A percentile compares a stretch with the other conserved stretches of the same genome.
Conservation (phyloP, 176 grass and related monocot genomes). For the Raddia guianensis region DNA sequence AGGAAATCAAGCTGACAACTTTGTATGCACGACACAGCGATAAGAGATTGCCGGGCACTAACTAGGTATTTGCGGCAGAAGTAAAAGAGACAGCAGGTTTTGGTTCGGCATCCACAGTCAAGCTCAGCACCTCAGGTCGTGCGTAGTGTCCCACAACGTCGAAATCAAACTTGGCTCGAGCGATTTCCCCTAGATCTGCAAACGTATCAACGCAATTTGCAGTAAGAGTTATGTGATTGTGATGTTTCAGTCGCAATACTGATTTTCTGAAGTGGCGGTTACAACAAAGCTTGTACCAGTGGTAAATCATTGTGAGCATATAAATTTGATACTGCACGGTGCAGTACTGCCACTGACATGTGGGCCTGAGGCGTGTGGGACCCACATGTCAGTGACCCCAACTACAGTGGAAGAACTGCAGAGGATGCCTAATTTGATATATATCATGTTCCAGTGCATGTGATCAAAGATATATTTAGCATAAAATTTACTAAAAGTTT, state of each 20-base stretch:
- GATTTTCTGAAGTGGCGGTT: neutral
- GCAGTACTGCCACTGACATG: too few species aligned
- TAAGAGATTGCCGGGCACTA: neutral
- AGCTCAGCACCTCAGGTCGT: slow-evolving; percentile 82
- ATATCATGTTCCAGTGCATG: neutral
- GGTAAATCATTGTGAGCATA: neutral
- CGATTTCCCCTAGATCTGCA: slow-evolving; percentile 88
- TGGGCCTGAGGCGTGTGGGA: too few species aligned
- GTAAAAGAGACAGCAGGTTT: slow-evolving; percentile 68
- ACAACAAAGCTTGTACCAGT: neutral
- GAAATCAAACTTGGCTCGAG: slow-evolving; percentile 92
- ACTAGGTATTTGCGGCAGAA: slow-evolving; percentile 34
- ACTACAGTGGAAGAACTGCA: too few species aligned
- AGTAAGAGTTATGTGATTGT: neutral
- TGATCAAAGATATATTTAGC: neutral
- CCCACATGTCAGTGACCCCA: too few species aligned
- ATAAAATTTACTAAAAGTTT: neutral
- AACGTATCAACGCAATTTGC: neutral
- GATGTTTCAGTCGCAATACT: slow-evolving; percentile 1
- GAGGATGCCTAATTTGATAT: too few species aligned
- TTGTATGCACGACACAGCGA: neutral
- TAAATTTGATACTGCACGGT: neutral
- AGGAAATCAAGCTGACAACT: neutral
- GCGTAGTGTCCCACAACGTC: slow-evolving; percentile 93
- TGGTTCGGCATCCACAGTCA: slow-evolving; percentile 67